Conservation (phyloP, 768 basidiomycete species). For the Chalciporus sphaerocephalus region DNA sequence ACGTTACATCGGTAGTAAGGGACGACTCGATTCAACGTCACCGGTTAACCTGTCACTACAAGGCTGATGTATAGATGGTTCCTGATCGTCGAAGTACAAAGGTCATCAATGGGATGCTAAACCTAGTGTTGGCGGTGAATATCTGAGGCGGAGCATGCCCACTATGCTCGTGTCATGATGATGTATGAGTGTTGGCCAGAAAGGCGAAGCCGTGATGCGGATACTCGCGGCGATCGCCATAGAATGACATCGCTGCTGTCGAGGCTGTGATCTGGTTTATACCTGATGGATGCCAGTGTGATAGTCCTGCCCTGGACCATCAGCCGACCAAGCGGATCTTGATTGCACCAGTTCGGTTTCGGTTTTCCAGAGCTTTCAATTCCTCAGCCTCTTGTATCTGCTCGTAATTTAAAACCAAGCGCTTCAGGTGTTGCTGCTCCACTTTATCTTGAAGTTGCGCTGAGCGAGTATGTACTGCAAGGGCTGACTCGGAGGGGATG, state of each 20-base stretch:
- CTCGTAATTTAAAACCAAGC: constrained; percentile 88
- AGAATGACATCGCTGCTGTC: constrained; percentile 19
- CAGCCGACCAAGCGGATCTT: constrained; percentile 77
- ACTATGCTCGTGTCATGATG: constrained; percentile 11
- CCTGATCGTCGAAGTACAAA: constrained; percentile 25
- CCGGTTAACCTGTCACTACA: constrained; percentile 7
- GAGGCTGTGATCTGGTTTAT: constrained; percentile 18
- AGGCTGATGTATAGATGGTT: constrained; percentile 7
- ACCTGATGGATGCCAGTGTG: constrained; percentile 9
- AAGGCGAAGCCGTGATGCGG: constrained; percentile 18
- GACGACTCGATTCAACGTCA: background rate
- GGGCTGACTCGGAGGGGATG: constrained; percentile 79
- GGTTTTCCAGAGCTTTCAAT: constrained; percentile 69
- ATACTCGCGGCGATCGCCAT: constrained; percentile 18
- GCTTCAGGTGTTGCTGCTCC: constrained; percentile 95
- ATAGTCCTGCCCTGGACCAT: constrained; percentile 18
- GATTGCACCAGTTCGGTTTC: constrained; percentile 61
- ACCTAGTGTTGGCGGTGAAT: constrained; percentile 13
- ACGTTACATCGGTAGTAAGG: constrained; percentile 7
- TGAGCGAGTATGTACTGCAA: constrained; percentile 86
- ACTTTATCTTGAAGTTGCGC: constrained; percentile 93
- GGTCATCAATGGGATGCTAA: constrained; percentile 19
- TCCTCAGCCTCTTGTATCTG: constrained; percentile 86
- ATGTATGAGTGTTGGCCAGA: constrained; percentile 18
- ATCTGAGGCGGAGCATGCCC: constrained; percentile 9